Evolutionary conservation across 2,329 filamentous ascomycete genomes (phyloP), one percentile per base, ranked within the genome.

Genomic region (Aspergillus jensenii): DNA sequence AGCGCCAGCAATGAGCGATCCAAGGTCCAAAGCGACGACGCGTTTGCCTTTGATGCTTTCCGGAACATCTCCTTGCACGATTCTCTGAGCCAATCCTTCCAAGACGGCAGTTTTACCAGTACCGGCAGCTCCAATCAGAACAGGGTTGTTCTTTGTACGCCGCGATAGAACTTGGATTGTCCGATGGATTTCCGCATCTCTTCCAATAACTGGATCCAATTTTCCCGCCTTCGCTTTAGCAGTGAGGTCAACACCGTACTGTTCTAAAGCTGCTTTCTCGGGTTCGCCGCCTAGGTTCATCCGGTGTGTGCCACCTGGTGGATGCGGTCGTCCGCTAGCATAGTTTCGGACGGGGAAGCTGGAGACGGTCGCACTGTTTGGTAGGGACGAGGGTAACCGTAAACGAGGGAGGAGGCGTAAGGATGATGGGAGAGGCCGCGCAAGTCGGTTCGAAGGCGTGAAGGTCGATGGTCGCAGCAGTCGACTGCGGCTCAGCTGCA

Each of bases 41-140:
- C 88, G 83, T 76, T 98, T 98, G 67, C 97, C 89, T 76, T 96
- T 96, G 73, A 99, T 89, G 65, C 91, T 96, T 75, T 98, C 95
- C 0, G 95, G 93, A 0, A 98, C 93, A 76, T 97, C 93, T 2
- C 93, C 93, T 63, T 88, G 84, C 2, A 97, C 90, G 64, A 99
- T 98, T 40, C 95, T 84, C 70, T 95, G 85, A 9, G 93, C 93
- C 40, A 98, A 80, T 2, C 93, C 93, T 76, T 98, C 93, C 3
- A 97, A 79, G 52, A 97, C 90, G 1, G 93, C 93, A 6, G 93
- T 98, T 78, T 98, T 98, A 60, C 93, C 93, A 0, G 91, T 96
- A 65, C 93, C 93, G 8, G 92, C 91, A 47, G 87, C 88, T 61
- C 93, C 93, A 58, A 97, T 96, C n/a, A 97, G 79, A 0, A 97